Base-by-base conservation (phyloP, 352 stramenopile genomes). In the Phytophthora citricola region DNA sequence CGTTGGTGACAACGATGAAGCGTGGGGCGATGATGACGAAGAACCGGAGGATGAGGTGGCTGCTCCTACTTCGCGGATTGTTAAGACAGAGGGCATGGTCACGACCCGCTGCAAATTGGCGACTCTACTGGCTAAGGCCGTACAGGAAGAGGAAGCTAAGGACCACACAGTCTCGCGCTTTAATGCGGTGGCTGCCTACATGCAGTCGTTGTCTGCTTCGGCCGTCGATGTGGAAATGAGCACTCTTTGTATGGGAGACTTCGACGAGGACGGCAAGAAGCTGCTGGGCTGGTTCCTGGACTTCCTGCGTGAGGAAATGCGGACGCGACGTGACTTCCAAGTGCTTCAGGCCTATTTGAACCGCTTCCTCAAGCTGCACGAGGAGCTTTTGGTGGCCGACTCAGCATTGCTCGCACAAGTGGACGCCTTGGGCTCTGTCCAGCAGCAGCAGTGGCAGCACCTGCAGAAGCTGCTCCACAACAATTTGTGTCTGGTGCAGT, bases 401-500 rank as follows among this genome's bases (percentile, higher is more conserved):
- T 44, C 78, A 11, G 61, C 45, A 20, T 58, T 95, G 55, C 70
- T 95, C 9, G 67, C 64, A 4, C 76, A 81, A 39, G 83, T 91
- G 26, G 76, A 90, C 27, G 65, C 75, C 29, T 60, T 95, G 8
- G 80, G 83, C 40, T 55, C 46, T 9, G 61, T 87, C 46, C 87
- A 95, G 69, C 81, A 93, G 58, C 66, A 79, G 43, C 85, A 91
- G 63, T 95, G 87, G 87, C 76, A 91, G 41, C 85, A 92, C 58
- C 34, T 95, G 41, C 85, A 95, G 71, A 76, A 92, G 62, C 63
- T 93, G 41, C 64, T 95, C 48, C 84, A 93, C 67, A 89, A 95
- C 73, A 93, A 92, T 70, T 75, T 95, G 55, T 95, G 87, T 75
- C 73, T 95, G 38, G 87, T 93, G 65, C 83, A 93, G 66, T 92